Evolutionary conservation across 352 stramenopile species (phyloP).

Genomic region (Globisporangium nodosum): DNA sequence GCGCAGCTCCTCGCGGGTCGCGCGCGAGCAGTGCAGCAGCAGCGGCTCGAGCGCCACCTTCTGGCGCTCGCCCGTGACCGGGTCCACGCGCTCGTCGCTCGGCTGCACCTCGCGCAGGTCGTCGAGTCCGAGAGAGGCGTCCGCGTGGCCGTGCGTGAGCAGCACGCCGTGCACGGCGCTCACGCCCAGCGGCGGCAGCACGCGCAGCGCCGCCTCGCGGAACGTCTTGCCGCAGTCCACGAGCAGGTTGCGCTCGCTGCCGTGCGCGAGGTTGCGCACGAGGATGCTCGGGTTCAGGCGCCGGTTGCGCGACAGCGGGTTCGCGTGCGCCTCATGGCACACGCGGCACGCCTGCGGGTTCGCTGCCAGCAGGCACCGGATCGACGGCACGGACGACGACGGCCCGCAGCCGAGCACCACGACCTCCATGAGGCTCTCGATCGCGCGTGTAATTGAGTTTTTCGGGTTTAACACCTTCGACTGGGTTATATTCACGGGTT

Average conservation of each 20-base stretch:
- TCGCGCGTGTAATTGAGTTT: no score
- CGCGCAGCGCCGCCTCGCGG: constrained; percentile 60
- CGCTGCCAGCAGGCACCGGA: constrained; percentile 58
- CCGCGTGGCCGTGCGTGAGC: constrained; percentile 83
- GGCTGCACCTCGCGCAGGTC: constrained; percentile 80
- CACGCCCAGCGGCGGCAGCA: constrained; percentile 51
- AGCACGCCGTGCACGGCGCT: constrained; percentile 61
- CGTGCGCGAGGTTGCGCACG: constrained; percentile 36
- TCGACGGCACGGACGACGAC: constrained; percentile 76
- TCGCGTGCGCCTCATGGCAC: constrained; percentile 58
- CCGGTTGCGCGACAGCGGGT: constrained; percentile 70
- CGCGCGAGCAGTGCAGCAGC: constrained; percentile 51
- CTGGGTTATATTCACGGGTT: no score
- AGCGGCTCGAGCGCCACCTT: constrained; percentile 51
- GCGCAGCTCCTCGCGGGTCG: constrained; percentile 51
- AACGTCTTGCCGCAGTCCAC: constrained; percentile 90
- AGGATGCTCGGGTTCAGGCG: constrained; percentile 78
- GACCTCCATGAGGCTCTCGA: constrained; percentile 48
- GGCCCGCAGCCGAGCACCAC: constrained; percentile 76
- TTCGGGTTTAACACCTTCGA: no score
- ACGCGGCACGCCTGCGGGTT: constrained; percentile 32
- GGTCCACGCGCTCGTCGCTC: constrained; percentile 43
- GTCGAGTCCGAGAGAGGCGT: constrained; percentile 79
- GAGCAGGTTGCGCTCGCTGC: constrained; percentile 45
- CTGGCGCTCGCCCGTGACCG: constrained; percentile 49